Conservation (phyloP, 345 rosid species). For the Erysimum cheiranthoides region DNA sequence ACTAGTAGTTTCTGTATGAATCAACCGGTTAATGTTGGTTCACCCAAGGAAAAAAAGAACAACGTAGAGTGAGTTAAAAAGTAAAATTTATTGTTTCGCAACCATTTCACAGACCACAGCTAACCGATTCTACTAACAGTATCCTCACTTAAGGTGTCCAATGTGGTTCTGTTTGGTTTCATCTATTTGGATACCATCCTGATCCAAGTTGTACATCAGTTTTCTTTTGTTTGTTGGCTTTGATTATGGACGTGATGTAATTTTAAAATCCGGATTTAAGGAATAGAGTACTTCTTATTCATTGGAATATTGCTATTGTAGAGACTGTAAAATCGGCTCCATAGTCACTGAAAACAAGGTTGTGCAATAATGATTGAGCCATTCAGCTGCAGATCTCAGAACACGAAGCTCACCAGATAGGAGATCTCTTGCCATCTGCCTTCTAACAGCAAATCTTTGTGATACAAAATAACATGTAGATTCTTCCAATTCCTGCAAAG, state of each 20-base stretch:
- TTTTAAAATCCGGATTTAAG: neutral
- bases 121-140: neutral
- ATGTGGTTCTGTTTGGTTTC: neutral
- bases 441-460: conserved; percentile 46
- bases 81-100: neutral
- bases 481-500: conserved; percentile 53
- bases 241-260: neutral
- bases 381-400: conserved; percentile 67
- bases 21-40: conserved; percentile 4
- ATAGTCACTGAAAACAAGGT: conserved; percentile 31
- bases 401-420: conserved; percentile 74
- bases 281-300: neutral
- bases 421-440: conserved; percentile 72
- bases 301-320: conserved; percentile 1
- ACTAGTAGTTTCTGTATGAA: neutral
- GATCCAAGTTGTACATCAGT: conserved; percentile 13
- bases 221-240: conserved; percentile 2
- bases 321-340: conserved; percentile 12
- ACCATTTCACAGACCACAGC: neutral
- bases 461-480: conserved; percentile 23
- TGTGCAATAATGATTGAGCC: conserved; percentile 70
- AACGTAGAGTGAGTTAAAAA: neutral
- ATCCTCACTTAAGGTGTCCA: neutral
- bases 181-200: neutral
- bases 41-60: neutral